Conservation (phyloP, 2,329 filamentous ascomycete species). For the Lanzia echinophila region DNA sequence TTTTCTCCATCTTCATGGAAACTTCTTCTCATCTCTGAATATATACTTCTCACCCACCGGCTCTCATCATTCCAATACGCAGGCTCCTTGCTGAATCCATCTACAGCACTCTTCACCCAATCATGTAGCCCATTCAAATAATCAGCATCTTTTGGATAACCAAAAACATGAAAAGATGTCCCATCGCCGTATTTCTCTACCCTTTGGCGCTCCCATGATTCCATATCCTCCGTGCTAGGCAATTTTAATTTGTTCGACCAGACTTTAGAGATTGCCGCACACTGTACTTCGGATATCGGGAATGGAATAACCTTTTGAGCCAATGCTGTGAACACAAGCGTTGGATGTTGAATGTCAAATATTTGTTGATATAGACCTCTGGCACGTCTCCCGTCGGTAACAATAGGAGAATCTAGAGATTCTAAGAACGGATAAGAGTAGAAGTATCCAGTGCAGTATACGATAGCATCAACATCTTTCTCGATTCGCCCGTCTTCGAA, state of each 20-base stretch:
- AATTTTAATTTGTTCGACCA: constrained; percentile 66
- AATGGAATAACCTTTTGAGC: constrained; percentile 87
- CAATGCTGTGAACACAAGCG: constrained; percentile 68
- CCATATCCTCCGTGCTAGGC: constrained; percentile 59
- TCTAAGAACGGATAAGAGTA: constrained; percentile 72
- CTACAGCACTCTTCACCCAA: constrained; percentile 49
- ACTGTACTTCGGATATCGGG: constrained; percentile 71
- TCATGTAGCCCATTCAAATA: constrained; percentile 65
- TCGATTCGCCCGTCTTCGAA: constrained; percentile 63
- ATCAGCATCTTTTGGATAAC: constrained; percentile 53
- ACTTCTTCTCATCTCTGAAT: constrained; percentile 61
- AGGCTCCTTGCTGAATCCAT: constrained; percentile 55
- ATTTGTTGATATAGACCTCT: constrained; percentile 72
- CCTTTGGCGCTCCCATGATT: constrained; percentile 54
- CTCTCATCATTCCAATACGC: constrained; percentile 65
- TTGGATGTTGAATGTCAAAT: constrained; percentile 69
- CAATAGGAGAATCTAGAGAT: constrained; percentile 44
- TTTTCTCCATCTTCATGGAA: constrained; percentile 61
- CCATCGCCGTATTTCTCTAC: constrained; percentile 36
- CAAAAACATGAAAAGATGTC: constrained; percentile 43
- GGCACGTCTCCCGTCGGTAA: constrained; percentile 64
- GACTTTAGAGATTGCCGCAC: constrained; percentile 66
- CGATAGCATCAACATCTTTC: constrained; percentile 61
- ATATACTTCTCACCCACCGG: constrained; percentile 65
- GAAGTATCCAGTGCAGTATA: constrained; percentile 89